These are phyloP conservation scores for Pseudonitzschia pungens DNA, from an alignment of 108 stramenopile species.

Conservation along the genomic window DNA sequence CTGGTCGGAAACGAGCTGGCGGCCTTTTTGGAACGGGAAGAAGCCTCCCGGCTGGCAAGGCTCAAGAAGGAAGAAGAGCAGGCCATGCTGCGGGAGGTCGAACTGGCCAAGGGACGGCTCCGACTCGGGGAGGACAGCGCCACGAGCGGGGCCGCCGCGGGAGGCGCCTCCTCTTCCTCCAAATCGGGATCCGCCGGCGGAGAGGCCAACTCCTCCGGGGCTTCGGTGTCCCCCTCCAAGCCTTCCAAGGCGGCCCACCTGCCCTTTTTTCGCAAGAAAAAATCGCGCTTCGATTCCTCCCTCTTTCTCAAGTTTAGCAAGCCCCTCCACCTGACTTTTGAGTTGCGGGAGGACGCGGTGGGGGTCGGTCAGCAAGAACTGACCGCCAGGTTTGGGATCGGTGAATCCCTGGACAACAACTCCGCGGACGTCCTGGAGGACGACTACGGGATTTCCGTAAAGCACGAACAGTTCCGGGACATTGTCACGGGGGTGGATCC, in stretches of 20 bases:
- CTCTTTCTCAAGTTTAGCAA: constrained; percentile 90
- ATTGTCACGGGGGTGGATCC: constrained; percentile 90
- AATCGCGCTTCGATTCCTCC: constrained; percentile 81
- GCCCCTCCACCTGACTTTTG: constrained; percentile 87
- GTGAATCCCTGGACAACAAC: constrained; percentile 58
- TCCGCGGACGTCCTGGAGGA: constrained; percentile 72
- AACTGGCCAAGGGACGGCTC: constrained; percentile 76
- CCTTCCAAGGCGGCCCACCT: constrained; percentile 15
- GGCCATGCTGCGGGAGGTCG: constrained; percentile 85
- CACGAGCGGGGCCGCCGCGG: neutral
- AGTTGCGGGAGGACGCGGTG: constrained; percentile 77
- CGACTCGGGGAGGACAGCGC: constrained; percentile 67
- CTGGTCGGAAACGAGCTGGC: constrained; percentile 67
- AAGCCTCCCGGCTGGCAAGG: constrained; percentile 45
- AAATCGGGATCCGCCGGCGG: constrained; percentile 1
- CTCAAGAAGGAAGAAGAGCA: constrained; percentile 62
- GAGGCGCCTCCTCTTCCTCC: neutral
- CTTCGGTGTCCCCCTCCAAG: neutral
- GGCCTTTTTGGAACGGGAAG: constrained; percentile 72
- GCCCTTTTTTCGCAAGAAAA: constrained; percentile 54
- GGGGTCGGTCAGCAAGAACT: constrained; percentile 85
- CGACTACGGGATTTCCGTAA: constrained; percentile 90
- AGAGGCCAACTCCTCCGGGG: neutral
- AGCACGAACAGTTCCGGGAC: constrained; percentile 80
- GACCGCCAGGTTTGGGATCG: constrained; percentile 76